A percentile compares a stretch with the other conserved stretches of the same genome.
Conservation (phyloP, 306 rosid genomes). For the Benincasa hispida region DNA sequence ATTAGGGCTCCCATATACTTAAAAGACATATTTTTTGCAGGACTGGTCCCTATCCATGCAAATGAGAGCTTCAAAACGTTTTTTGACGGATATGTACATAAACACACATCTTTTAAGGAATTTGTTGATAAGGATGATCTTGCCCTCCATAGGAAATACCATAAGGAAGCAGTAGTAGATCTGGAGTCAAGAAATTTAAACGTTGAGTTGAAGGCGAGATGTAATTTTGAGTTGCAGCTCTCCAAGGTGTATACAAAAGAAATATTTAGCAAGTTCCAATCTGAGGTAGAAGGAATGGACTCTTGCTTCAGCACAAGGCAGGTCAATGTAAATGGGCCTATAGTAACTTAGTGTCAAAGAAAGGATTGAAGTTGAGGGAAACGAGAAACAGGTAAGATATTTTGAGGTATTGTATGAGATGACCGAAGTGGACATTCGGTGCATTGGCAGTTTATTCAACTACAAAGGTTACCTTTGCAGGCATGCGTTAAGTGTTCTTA, state of each 20-base stretch:
- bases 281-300: constrained; percentile 65
- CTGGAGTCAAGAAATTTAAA: constrained; percentile 31
- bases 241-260: constrained; percentile 48
- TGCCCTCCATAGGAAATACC: constrained; percentile 54
- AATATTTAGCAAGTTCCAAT: constrained; percentile 42
- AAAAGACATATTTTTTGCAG: constrained; percentile 50
- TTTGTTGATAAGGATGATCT: constrained; percentile 65
- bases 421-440: constrained; percentile 43
- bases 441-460: constrained; percentile 76
- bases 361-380: constrained; percentile 43
- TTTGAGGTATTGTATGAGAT: constrained; percentile 56
- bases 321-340: constrained; percentile 48
- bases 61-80: constrained; percentile 35
- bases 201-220: constrained; percentile 37
- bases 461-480: constrained; percentile 70
- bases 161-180: constrained; percentile 47
- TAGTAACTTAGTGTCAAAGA: constrained; percentile 62
- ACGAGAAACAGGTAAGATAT: constrained; percentile 37
- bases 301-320: constrained; percentile 67
- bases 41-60: constrained; percentile 43
- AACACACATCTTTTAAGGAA: constrained; percentile 64
- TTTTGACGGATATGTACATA: constrained; percentile 68
- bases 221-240: constrained; percentile 51
- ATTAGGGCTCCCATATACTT: constrained; percentile 60
- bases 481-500: constrained; percentile 61